Conservation (phyloP, 176 grass and related monocot species). For the Oryza longistaminata region DNA sequence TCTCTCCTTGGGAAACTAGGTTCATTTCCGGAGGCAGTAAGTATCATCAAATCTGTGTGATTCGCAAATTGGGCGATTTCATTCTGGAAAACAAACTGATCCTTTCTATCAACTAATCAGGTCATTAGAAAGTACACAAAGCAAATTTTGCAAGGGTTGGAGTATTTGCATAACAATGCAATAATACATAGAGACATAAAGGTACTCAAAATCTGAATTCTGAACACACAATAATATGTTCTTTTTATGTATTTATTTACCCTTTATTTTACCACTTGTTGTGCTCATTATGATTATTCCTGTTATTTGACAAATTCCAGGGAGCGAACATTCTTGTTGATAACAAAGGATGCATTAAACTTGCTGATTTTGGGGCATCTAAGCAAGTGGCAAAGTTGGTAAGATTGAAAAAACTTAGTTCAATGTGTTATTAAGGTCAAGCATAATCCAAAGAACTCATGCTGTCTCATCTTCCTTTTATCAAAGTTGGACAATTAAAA, state of each 20-base stretch:
- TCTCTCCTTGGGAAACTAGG: slow-evolving; percentile 88
- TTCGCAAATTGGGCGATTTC: slow-evolving; percentile 11
- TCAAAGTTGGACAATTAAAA: background rate
- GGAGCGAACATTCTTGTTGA: slow-evolving; percentile 99
- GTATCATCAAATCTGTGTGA: slow-evolving; percentile 34
- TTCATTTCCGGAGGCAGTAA: slow-evolving; percentile 92
- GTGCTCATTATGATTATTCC: slow-evolving; percentile 12
- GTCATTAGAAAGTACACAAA: slow-evolving; percentile 98
- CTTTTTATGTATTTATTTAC: background rate
- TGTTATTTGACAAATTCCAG: slow-evolving; percentile 47
- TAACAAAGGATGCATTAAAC: slow-evolving; percentile 99
- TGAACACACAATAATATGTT: slow-evolving; percentile 5
- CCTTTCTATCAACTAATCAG: slow-evolving; percentile 46
- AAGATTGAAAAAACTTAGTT: slow-evolving; percentile 15
- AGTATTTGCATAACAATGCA: slow-evolving; percentile 91
- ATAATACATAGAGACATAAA: slow-evolving; percentile 99
- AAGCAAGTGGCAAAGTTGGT: slow-evolving; percentile 98
- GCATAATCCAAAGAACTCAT: background rate
- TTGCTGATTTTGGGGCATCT: slow-evolving; percentile 98
- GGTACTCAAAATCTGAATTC: slow-evolving; percentile 42
- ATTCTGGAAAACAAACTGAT: slow-evolving; percentile 21
- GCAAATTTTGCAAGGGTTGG: slow-evolving; percentile 90
- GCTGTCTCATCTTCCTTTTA: background rate
- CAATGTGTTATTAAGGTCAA: slow-evolving; percentile 20
- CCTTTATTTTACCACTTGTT: background rate